phyloP scores from a whole-genome alignment of 1,139 yeast species.

The Pichia sp. region DNA sequence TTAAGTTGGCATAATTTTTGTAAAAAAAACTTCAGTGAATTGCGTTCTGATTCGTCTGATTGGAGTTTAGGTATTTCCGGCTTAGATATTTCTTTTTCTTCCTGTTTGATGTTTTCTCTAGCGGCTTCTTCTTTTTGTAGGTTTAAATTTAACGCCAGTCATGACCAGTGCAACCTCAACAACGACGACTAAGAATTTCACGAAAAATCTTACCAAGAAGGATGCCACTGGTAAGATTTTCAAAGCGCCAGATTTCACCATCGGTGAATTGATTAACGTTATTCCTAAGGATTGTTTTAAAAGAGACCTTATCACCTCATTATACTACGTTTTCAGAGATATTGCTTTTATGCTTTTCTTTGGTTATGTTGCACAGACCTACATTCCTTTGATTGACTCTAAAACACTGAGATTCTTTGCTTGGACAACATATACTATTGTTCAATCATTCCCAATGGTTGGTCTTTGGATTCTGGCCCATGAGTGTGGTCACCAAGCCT shows the following conservation, averaged over 20 bases:
- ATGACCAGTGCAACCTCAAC: not conserved
- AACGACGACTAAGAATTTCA: slow-evolving; percentile 5
- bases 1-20: no score
- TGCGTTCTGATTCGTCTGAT: not conserved
- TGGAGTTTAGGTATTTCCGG: not conserved
- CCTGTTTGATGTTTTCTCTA: not conserved
- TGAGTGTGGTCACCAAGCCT: slow-evolving; percentile 88
- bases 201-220: slow-evolving; percentile 30
- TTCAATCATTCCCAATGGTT: slow-evolving; percentile 53
- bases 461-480: slow-evolving; percentile 86
- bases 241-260: slow-evolving; percentile 65
- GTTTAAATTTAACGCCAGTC: not conserved
- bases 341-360: slow-evolving; percentile 40
- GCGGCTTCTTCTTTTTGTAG: not conserved
- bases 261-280: slow-evolving; percentile 62
- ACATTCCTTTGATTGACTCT: slow-evolving; percentile 43
- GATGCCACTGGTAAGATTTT: slow-evolving; percentile 60
- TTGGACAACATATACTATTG: slow-evolving; percentile 39
- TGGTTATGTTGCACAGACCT: slow-evolving; percentile 45
- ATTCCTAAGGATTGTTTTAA: slow-evolving; percentile 74
- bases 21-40: no score
- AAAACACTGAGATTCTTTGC: slow-evolving; percentile 35
- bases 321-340: slow-evolving; percentile 62
- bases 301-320: slow-evolving; percentile 47
- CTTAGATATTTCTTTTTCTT: not conserved